Evolutionary conservation across 2,329 filamentous ascomycete genomes (phyloP).

Genomic region (Clarireedia homoeocarpa): DNA sequence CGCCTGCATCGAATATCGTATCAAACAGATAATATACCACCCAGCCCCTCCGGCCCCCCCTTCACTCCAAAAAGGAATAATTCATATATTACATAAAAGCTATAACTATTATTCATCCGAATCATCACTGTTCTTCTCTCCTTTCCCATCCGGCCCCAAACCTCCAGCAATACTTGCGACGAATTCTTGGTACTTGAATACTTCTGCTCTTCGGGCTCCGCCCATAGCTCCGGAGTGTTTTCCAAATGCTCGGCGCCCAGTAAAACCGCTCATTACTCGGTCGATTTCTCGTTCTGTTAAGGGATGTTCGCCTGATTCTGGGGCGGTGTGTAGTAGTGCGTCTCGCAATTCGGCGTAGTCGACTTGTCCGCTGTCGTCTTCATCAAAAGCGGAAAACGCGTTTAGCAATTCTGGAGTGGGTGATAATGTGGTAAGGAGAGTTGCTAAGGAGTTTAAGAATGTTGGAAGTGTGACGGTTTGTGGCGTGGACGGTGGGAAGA

Average conservation of each 20-base stretch:
- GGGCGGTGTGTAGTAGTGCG: slow-evolving; percentile 72
- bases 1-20: not conserved
- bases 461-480: slow-evolving; percentile 75
- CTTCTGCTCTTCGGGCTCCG: slow-evolving; percentile 63
- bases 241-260: slow-evolving; percentile 73
- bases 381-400: slow-evolving; percentile 91
- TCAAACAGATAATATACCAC: not conserved
- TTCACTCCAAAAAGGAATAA: too few relatives aligned
- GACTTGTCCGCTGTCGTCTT: slow-evolving; percentile 89
- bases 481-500: slow-evolving; percentile 68
- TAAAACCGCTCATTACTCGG: slow-evolving; percentile 79
- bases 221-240: slow-evolving; percentile 41
- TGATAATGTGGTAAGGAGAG: slow-evolving; percentile 65
- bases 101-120: slow-evolving; percentile 6
- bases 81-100: not conserved
- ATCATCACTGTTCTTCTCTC: slow-evolving; percentile 12
- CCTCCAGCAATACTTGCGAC: slow-evolving; percentile 39
- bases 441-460: slow-evolving; percentile 77
- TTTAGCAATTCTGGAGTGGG: slow-evolving; percentile 74
- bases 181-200: slow-evolving; percentile 92
- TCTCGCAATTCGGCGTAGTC: slow-evolving; percentile 76
- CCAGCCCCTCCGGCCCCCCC: too few relatives aligned
- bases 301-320: slow-evolving; percentile 58
- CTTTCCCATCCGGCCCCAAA: slow-evolving; percentile 20
- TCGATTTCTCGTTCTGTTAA: slow-evolving; percentile 72